phyloP scores from a whole-genome alignment of 2,329 filamentous ascomycete genomes.

The Fusarium chuoi region DNA sequence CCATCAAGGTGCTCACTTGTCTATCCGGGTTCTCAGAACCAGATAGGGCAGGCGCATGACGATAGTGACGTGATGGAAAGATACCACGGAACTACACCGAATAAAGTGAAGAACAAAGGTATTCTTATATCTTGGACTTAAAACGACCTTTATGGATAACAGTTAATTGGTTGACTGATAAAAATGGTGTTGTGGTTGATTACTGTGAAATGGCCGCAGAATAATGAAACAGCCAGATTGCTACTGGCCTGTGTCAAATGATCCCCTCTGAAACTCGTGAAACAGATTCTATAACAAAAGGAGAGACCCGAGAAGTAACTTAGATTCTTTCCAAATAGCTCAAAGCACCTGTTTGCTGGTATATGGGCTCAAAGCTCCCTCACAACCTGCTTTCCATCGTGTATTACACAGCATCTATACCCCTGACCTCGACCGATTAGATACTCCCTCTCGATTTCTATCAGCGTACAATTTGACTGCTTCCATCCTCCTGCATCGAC shows the following conservation, averaged over 20 bases:
- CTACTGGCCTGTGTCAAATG: accelerated
- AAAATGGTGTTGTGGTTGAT: background rate
- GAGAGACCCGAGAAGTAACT: no score
- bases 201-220: background rate
- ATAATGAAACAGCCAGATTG: background rate
- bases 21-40: conserved; percentile 43
- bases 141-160: conserved; percentile 11
- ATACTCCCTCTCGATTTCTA: no score
- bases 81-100: background rate
- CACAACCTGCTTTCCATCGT: background rate
- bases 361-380: background rate
- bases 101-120: background rate
- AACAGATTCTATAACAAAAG: background rate
- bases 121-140: background rate
- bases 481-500: background rate
- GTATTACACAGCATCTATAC: background rate
- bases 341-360: background rate
- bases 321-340: background rate
- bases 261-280: background rate
- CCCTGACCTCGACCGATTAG: background rate
- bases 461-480: accelerated
- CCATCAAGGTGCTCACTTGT: conserved; percentile 41
- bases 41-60: background rate
- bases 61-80: conserved; percentile 6
- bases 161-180: background rate